These are phyloP conservation scores for Hericium alpestre DNA, from an alignment of 768 basidiomycete genomes.

Conservation along the genomic window DNA sequence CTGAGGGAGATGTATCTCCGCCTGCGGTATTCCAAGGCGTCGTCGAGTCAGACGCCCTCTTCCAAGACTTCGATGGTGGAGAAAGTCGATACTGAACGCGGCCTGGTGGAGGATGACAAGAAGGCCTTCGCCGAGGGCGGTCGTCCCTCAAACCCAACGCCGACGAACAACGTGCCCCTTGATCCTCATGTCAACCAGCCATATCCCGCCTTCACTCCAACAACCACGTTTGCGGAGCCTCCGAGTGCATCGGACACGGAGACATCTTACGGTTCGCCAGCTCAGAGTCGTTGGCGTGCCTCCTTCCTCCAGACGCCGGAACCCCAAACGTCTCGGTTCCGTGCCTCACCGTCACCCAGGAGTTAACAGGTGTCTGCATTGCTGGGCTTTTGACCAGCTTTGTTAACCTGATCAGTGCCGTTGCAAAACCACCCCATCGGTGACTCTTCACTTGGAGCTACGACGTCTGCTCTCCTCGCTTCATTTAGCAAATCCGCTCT, in stretches of 20 bases:
- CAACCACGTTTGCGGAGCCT: conserved; percentile 7
- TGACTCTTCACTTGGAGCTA: too few relatives aligned
- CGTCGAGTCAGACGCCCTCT: conserved; percentile 12
- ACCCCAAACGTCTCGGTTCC: too few relatives aligned
- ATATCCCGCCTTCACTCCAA: conserved; percentile 35
- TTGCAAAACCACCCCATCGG: too few relatives aligned
- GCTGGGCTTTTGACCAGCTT: too few relatives aligned
- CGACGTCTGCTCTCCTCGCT: too few relatives aligned
- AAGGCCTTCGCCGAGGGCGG: conserved; percentile 6
- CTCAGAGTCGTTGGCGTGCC: conserved; percentile 8
- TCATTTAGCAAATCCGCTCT: too few relatives aligned
- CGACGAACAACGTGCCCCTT: conserved; percentile 31
- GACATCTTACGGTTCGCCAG: conserved; percentile 9
- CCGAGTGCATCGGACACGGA: conserved; percentile 11
- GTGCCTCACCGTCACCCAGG: too few relatives aligned
- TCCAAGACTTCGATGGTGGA: background rate
- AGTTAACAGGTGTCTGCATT: too few relatives aligned
- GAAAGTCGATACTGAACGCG: conserved; percentile 6
- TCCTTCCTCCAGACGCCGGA: background rate
- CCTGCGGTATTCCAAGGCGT: conserved; percentile 8
- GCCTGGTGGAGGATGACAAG: conserved; percentile 21
- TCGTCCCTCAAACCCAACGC: conserved; percentile 44
- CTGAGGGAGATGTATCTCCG: conserved; percentile 23
- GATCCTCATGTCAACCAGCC: conserved; percentile 30
- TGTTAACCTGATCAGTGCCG: too few relatives aligned